These are phyloP conservation scores for Paxillus ammoniavirescens DNA, from an alignment of 768 basidiomycete species.

Conservation along the genomic window DNA sequence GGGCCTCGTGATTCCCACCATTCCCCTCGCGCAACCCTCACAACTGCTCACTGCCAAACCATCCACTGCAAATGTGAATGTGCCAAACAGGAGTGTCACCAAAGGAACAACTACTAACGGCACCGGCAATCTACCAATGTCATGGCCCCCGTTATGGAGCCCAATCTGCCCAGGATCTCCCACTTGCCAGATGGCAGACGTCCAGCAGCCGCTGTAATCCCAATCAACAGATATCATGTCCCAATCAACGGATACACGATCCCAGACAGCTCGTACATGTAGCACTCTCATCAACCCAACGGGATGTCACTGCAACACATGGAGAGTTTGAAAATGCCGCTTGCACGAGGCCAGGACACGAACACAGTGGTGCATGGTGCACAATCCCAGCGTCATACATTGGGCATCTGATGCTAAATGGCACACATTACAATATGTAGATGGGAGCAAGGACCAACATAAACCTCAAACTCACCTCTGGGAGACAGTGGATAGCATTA, in stretches of 20 bases:
- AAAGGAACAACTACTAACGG: too few relatives aligned
- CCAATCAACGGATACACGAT: constrained; percentile 40
- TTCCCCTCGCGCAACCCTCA: constrained; percentile 32
- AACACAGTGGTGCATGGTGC: constrained; percentile 33
- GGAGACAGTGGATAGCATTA: constrained; percentile 39
- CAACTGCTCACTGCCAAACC: constrained; percentile 31
- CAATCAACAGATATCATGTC: too few relatives aligned
- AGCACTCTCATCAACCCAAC: constrained; percentile 36
- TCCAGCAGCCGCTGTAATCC: constrained; percentile 41
- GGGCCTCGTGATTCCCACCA: constrained; percentile 28
- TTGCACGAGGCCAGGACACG: constrained; percentile 45
- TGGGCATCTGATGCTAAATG: constrained; percentile 28
- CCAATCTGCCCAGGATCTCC: constrained; percentile 38
- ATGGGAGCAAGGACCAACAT: too few relatives aligned
- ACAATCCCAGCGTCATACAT: constrained; percentile 32
- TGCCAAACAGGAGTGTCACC: constrained; percentile 14
- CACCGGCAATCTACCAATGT: too few relatives aligned
- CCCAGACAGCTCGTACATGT: too few relatives aligned
- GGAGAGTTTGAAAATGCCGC: constrained; percentile 58
- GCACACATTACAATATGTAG: too few relatives aligned
- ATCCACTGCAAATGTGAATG: too few relatives aligned
- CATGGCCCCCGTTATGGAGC: too few relatives aligned
- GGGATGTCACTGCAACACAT: constrained; percentile 44
- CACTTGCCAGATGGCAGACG: constrained; percentile 48
- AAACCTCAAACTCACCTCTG: constrained; percentile 38